Base-by-base conservation (phyloP, 2,329 filamentous ascomycete genomes). In the Fusarium poae region DNA sequence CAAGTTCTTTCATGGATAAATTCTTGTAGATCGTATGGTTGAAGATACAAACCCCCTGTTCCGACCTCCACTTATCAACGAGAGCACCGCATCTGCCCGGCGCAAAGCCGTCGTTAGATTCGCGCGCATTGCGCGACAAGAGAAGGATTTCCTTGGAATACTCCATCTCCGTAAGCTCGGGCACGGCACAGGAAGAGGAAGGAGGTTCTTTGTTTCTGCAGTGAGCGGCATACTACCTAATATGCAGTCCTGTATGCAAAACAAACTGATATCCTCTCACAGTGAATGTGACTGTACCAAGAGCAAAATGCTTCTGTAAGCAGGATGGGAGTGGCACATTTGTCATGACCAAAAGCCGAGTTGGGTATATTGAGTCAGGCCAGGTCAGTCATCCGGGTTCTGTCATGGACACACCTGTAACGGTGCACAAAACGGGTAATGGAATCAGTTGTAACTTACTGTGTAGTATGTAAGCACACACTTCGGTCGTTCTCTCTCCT, bases 61-160 rank as follows among this genome's bases (percentile, higher is more conserved):
- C 48, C n/a, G 13, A 40, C 49, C 68, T 69, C 68, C 65, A 66
- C 63, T 64, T 51, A 37, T 56, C 48, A 20, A 65, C 60, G 54
- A 63, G 57, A 62, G 45, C 57, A 57, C 68, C 65, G 65, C 54
- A 55, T 69, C 68, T 71, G 68, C 57, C 68, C 68, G 68, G 44
- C 25, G 42, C 53, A 54, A 66, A 56, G 62, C 62, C 62, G 62
- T 46, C 23, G 23, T 40, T 29, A 37, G 39, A 50, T 56, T 44
- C 18, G 54, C 42, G 34, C 43, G 37, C 27, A 21, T 44, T 27
- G 29, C 58, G 37, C 35, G 56, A 56, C 48, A 53, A 40, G 61
- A 39, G 18, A 32, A 45, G 34, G 37, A 27, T 21, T 39, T 23
- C n/a, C 20, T 50, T 57, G 27, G 21, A 34, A 52, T 21, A 18